Evolutionary conservation across 108 stramenopile genomes (phyloP).

Genomic region (Cyclostephanos invisitatus): DNA sequence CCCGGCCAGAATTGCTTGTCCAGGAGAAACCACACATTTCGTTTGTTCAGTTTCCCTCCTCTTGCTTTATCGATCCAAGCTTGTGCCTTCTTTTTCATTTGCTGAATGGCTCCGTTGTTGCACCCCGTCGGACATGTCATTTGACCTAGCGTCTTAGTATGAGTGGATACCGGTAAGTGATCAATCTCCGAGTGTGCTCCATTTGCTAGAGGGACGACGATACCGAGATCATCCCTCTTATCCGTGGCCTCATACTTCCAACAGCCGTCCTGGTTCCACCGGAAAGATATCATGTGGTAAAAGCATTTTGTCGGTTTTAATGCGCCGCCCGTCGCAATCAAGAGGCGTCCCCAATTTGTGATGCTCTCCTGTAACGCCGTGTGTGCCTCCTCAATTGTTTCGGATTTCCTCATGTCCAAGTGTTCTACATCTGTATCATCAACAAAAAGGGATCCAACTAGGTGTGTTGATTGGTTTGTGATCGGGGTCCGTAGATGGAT

Average conservation of each 20-base stretch:
- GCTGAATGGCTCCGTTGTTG: background rate
- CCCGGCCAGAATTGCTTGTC: conserved; percentile 18
- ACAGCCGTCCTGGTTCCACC: conserved; percentile 1
- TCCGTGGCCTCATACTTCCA: conserved; percentile 15
- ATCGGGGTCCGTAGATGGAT: no score
- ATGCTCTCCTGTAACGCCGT: background rate
- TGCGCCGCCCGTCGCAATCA: conserved; percentile 18
- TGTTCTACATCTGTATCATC: background rate
- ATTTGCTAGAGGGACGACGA: conserved; percentile 15
- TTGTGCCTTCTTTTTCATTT: conserved; percentile 12
- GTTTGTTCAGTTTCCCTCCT: background rate
- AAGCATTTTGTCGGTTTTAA: conserved; percentile 17
- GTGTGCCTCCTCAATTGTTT: background rate
- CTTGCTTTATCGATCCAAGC: conserved; percentile 18
- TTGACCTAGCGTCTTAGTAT: conserved; percentile 13
- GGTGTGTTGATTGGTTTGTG: no score
- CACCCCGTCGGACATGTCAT: conserved; percentile 2
- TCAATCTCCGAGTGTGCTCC: conserved; percentile 2
- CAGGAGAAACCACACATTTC: conserved; percentile 4
- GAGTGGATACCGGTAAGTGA: background rate
- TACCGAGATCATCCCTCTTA: background rate
- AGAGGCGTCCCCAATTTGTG: conserved; percentile 3
- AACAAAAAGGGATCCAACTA: no score
- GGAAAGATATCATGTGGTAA: conserved; percentile 16
- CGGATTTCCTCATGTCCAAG: background rate